Conservation (phyloP, 2,329 filamentous ascomycete species). For the Cercospora sp. region DNA sequence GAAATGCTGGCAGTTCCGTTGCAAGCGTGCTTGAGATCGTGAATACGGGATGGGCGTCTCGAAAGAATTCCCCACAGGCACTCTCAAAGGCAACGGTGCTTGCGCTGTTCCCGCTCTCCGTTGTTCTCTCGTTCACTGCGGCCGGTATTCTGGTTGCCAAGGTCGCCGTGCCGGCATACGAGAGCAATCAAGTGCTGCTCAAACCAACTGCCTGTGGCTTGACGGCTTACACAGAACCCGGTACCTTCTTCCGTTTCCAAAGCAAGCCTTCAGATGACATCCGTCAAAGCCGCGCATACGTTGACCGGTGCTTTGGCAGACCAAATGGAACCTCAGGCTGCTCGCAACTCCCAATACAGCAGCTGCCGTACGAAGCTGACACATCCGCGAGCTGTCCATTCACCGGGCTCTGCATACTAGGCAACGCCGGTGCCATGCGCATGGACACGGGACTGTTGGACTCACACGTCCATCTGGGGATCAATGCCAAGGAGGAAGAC, state of each 20-base stretch:
- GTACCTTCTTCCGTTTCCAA: not conserved
- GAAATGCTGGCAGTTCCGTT: not conserved
- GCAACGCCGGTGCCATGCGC: not conserved
- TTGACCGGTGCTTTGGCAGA: not conserved
- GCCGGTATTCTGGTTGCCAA: slow-evolving; percentile 12
- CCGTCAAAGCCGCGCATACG: not conserved
- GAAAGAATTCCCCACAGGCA: not conserved
- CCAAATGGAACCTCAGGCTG: slow-evolving; percentile 9
- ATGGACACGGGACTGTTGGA: not conserved
- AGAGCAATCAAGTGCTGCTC: slow-evolving; percentile 7
- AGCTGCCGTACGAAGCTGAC: not conserved
- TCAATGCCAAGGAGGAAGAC: not conserved
- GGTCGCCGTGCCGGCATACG: slow-evolving; percentile 4
- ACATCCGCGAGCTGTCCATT: not conserved
- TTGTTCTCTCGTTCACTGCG: slow-evolving; percentile 14
- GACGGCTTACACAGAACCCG: not conserved
- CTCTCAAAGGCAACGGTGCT: not conserved
- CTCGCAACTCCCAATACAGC: slow-evolving; percentile 3
- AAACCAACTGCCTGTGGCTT: not conserved
- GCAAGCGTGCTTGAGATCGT: not conserved
- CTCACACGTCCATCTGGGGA: not conserved
- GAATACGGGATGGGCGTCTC: not conserved
- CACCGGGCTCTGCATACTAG: not conserved
- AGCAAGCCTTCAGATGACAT: not conserved
- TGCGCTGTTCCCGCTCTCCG: not conserved